phyloP scores from a whole-genome alignment of 1,284 basidiomycete species.

The Calocybe gambosa region DNA sequence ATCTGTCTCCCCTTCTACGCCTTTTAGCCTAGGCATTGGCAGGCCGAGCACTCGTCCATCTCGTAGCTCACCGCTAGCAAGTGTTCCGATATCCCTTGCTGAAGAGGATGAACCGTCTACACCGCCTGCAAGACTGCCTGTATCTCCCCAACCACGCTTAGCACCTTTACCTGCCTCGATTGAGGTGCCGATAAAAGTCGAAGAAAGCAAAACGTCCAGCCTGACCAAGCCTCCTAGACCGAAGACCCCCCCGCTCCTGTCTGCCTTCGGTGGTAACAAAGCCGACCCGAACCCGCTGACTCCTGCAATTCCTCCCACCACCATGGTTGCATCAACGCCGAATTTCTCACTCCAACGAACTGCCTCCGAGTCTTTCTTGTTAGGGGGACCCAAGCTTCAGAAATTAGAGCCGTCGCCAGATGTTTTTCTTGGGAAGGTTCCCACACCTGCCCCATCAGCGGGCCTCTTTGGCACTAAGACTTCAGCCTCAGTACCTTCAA shows the following conservation, averaged over 20 bases:
- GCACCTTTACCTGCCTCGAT: slow-evolving; percentile 9
- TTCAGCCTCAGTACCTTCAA: too few species aligned
- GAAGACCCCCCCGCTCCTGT: slow-evolving; percentile 39
- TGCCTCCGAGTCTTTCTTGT: too few species aligned
- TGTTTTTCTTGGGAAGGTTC: too few species aligned
- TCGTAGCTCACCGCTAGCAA: slow-evolving; percentile 59
- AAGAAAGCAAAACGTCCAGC: slow-evolving; percentile 5
- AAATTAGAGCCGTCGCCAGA: too few species aligned
- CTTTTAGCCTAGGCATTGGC: slow-evolving; percentile 37
- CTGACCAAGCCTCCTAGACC: slow-evolving; percentile 22
- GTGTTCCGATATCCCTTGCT: slow-evolving; percentile 37
- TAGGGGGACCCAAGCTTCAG: too few species aligned
- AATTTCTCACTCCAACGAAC: too few species aligned
- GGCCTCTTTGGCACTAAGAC: slow-evolving; percentile 1
- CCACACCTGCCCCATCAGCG: neutral
- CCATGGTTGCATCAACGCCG: too few species aligned
- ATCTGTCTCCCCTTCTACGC: slow-evolving; percentile 27
- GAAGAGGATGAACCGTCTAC: slow-evolving; percentile 30
- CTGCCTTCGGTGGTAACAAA: slow-evolving; percentile 16
- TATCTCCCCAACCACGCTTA: slow-evolving; percentile 13
- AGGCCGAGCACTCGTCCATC: slow-evolving; percentile 52
- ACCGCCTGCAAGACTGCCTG: slow-evolving; percentile 4
- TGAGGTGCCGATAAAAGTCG: slow-evolving; percentile 10
- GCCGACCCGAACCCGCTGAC: slow-evolving; percentile 11
- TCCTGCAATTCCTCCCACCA: slow-evolving; percentile 5